Base-by-base conservation (phyloP, 371 early-diverging fungal genomes). In the Rhizopus sp. region DNA sequence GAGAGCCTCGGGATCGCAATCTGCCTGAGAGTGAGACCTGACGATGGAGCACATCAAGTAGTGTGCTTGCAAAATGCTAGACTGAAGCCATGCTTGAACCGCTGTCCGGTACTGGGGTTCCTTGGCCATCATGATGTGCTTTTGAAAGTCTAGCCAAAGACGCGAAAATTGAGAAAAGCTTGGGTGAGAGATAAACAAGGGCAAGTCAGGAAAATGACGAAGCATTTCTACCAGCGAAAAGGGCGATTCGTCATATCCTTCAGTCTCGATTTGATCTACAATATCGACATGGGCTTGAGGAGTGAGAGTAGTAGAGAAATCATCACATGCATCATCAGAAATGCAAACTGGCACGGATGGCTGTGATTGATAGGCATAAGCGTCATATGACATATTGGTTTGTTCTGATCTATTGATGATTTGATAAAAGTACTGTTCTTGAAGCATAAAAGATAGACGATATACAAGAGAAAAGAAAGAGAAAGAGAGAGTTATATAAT, bases 71-170 rank as follows among this genome's bases (percentile, higher is more conserved):
- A 35, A 33, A 1, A 57, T 40, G 12, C 59, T 38, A 13, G 32
- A 38, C 2, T 47, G 37, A 3, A 69, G 55, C 66, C 68, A 70
- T 5, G 47, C 7, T 9, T 38, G 49, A 3, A 72, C 56, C 6
- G 15, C 12, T 0, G 56, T 23, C 8, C 66, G 59, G 23, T 57
- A 33, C 0, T 37, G 23, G 0, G 64, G 55, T 1, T 61, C 45
- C n/a, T 59, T 56, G n/a, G 70, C 63, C 4, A 69, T 40, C 6
- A 41, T 5, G 29, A 60, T 54, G 23, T 56, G 16, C 6, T 59
- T 53, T 40, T 68, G 73, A 16, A 68, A 60, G 0, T 64, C 48
- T 9, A 62, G 33, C 77, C 77, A 77, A 10, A 66, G 42, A 15
- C 53, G 47, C 5, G 62, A 50, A 60, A 77, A 69, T 9, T 34